Base-by-base conservation (phyloP, 306 rosid species). In the Vigna nakashimae region DNA sequence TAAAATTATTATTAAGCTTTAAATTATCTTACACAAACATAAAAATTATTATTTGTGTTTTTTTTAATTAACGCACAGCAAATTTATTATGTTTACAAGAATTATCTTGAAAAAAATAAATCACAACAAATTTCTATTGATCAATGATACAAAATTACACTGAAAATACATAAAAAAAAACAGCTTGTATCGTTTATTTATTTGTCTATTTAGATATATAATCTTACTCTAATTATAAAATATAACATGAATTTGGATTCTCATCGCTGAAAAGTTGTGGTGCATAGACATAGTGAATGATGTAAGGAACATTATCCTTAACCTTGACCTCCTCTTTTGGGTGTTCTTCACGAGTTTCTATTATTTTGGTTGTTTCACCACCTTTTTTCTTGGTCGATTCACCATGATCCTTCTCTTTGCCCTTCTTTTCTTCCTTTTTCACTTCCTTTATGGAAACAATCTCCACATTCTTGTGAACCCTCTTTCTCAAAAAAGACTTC, bases 191-290 rank as follows among this genome's bases (percentile, higher is more conserved):
- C 2, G 0, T 7, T 40, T 42, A 42, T 22, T 43, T 38, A 55
- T 57, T 60, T 24, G 24, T 40, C 6, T 46, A 46, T 32, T 26
- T 71, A 0, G 3, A 30, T 30, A 30, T 34, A 4, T 42, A 22
- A 36, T 59, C 6, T 5, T 6, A 30, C 42, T 45, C 18, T 24
- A 81, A 56, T 80, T 82, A 90, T 63, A 73, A 55, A 64, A 91
- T 70, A 43, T 16, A 59, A 78, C 97, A 94, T 7, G 98, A 88
- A 83, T 94, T 91, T 46, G 98, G 97, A 82, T 93, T 93, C 81
- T 90, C 98, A 84, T 94, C 97, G 7, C 97, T 94, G 28, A 91
- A 82, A 36, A 85, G 17, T 42, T 85, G 88, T 6, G 97, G 98
- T 51, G 93, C 96, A 83, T 85, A 85, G 13, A 85, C 88, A 82